Base-by-base conservation (phyloP, 2,329 filamentous ascomycete species). In the Penicillium sp. region DNA sequence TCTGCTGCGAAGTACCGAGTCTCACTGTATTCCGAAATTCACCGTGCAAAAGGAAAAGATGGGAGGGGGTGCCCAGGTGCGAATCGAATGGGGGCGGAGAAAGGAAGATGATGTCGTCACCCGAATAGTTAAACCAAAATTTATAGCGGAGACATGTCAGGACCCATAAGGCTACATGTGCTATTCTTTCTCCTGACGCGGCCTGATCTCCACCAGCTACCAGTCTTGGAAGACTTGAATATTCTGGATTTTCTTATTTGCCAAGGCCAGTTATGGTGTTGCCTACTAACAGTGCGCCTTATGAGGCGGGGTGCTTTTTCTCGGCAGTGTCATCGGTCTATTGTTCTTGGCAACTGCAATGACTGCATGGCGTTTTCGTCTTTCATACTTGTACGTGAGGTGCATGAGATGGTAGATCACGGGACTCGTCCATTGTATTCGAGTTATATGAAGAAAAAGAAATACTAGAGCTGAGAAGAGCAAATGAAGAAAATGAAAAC, bases 31-130 rank as follows among this genome's bases (percentile, higher is more conserved):
- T n/a, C 2, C 3, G 1, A 7, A 36, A n/a, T 5, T n/a, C 6
- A n/a, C 6, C 4, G 5, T 18, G 18, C 5, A 8, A 27, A 27
- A 27, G 8, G 1, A 27, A 6, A 27, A 27, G 24, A 8, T 6
- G 5, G 8, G 24, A 27, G 8, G 24, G 24, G 24, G 24, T 27
- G 24, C 24, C 24, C 24, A 27, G 24, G 24, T 27, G 24, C 24
- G 24, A n/a, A 29, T 18, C 46, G 43, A 49, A 45, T 24, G 21
- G 42, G 55, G 47, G 34, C 47, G 31, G 51, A 52, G 45, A 53
- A 22, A 51, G 39, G 32, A 44, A 38, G 27, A 49, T 27, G 49
- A 60, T 60, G 52, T 60, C 57, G 55, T 60, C 57, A 63, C 57
- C 49, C 40, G 29, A 40, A n/a, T 4, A 47, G 38, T 22, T 21